Conservation (phyloP, 2,329 filamentous ascomycete genomes). For the Aspergillus fumigatus region DNA sequence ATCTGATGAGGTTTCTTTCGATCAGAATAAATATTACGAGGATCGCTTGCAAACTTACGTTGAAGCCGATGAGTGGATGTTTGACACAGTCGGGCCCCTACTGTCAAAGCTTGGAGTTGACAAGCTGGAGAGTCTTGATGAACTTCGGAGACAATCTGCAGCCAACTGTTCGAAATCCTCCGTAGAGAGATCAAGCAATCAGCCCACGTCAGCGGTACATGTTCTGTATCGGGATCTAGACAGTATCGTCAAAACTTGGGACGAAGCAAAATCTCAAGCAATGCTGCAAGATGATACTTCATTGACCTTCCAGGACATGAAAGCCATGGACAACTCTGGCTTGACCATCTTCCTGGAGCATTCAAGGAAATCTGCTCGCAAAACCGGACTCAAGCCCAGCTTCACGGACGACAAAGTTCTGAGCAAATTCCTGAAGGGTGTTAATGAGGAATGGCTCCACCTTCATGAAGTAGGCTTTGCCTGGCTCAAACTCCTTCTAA, state of each 20-base stretch:
- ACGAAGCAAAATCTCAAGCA: slow-evolving; percentile 41
- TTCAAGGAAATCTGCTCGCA: slow-evolving; percentile 44
- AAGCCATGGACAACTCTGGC: slow-evolving; percentile 45
- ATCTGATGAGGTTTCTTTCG: slow-evolving; percentile 46
- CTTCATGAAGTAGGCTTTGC: slow-evolving; percentile 49
- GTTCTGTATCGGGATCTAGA: slow-evolving; percentile 43
- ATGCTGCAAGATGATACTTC: slow-evolving; percentile 47
- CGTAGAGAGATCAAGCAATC: slow-evolving; percentile 10
- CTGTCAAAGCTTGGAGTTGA: slow-evolving; percentile 50
- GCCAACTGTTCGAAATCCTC: slow-evolving; percentile 14
- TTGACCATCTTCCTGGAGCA: slow-evolving; percentile 55
- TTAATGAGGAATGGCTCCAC: slow-evolving; percentile 47
- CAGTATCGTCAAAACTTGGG: slow-evolving; percentile 40
- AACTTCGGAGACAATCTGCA: slow-evolving; percentile 26
- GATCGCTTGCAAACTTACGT: slow-evolving; percentile 50
- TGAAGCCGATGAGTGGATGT: slow-evolving; percentile 55
- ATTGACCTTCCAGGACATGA: slow-evolving; percentile 45
- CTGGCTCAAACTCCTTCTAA: slow-evolving; percentile 52
- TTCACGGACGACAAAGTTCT: slow-evolving; percentile 37
- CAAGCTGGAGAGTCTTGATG: slow-evolving; percentile 40
- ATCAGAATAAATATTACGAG: slow-evolving; percentile 51
- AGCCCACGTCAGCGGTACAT: slow-evolving; percentile 18
- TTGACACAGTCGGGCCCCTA: slow-evolving; percentile 49
- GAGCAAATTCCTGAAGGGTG: slow-evolving; percentile 36
- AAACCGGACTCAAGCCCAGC: slow-evolving; percentile 34